These are phyloP conservation scores for Cytospora piceae DNA, from an alignment of 2,329 filamentous ascomycete genomes.

Conservation along the genomic window DNA sequence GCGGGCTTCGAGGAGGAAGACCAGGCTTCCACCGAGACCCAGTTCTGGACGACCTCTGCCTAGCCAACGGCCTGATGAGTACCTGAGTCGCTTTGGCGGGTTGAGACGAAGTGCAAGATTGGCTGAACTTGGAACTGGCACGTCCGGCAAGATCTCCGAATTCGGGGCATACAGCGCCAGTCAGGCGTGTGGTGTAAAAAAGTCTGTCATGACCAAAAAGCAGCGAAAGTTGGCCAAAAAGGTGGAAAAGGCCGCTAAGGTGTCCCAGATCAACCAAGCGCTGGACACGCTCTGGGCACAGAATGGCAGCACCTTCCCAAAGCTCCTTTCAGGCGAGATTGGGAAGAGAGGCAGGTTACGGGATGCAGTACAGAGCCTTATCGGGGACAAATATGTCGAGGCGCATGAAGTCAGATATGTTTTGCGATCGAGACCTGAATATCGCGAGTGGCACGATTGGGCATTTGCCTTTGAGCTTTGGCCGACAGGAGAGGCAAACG, in stretches of 20 bases:
- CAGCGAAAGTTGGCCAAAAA: background rate
- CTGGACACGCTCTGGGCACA: background rate
- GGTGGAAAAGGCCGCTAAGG: background rate
- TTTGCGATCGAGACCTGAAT: background rate
- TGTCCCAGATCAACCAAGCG: background rate
- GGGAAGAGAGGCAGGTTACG: background rate
- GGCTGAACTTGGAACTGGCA: background rate
- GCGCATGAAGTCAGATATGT: background rate
- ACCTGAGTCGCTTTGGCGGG: background rate
- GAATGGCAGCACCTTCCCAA: background rate
- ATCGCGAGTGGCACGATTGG: background rate
- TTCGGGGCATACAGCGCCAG: background rate
- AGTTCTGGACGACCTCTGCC: background rate
- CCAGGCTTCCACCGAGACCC: background rate
- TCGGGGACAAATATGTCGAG: background rate
- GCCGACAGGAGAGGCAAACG: background rate
- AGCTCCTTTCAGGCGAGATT: background rate
- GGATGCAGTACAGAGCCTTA: background rate
- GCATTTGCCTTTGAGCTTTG: background rate
- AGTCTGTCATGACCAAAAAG: background rate
- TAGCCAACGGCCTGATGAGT: background rate
- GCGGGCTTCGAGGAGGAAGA: background rate
- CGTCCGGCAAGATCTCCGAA: background rate
- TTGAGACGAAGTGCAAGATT: conserved; percentile 10
- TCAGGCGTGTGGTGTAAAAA: background rate